Conservation (phyloP, 2,329 filamentous ascomycete genomes). For the Penicillium decumbens region DNA sequence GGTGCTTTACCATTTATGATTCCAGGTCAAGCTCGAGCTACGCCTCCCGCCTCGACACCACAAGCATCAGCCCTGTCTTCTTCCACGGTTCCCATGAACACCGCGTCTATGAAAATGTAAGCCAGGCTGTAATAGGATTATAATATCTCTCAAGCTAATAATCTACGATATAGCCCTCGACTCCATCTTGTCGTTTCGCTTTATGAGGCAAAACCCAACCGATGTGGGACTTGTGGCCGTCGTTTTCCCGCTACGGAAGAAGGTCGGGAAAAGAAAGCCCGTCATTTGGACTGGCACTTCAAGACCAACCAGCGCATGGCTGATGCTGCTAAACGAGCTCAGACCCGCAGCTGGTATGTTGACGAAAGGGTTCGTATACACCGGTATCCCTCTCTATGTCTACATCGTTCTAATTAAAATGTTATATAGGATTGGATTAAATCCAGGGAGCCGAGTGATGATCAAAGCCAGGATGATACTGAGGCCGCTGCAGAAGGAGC, state of each 20-base stretch:
- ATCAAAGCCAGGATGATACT: conserved; percentile 44
- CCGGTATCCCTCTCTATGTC: conserved; percentile 2
- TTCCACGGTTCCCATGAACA: conserved; percentile 53
- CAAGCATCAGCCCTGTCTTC: conserved; percentile 29
- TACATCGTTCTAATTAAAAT: conserved; percentile 19
- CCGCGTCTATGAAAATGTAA: conserved; percentile 69
- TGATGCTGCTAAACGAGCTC: conserved; percentile 77
- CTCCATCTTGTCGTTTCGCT: conserved; percentile 68
- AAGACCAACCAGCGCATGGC: conserved; percentile 82
- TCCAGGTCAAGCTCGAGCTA: conserved; percentile 34
- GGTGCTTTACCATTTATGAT: conserved; percentile 41
- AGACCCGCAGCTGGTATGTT: conserved; percentile 92
- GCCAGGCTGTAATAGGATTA: conserved; percentile 25
- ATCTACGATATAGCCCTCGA: conserved; percentile 54
- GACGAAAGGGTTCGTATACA: conserved; percentile 66
- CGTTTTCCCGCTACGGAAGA: conserved; percentile 74
- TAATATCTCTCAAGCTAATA: conserved; percentile 11
- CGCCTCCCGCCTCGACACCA: conserved; percentile 35
- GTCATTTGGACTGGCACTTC: conserved; percentile 98
- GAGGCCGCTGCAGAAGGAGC: conserved; percentile 39
- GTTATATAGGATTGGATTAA: conserved; percentile 74
- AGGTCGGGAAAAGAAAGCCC: conserved; percentile 78
- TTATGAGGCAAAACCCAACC: conserved; percentile 76
- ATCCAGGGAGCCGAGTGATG: conserved; percentile 73
- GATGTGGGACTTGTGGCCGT: conserved; percentile 86